Conservation (phyloP, 495 filamentous ascomycete genomes). For the Lophiotrema nucula region DNA sequence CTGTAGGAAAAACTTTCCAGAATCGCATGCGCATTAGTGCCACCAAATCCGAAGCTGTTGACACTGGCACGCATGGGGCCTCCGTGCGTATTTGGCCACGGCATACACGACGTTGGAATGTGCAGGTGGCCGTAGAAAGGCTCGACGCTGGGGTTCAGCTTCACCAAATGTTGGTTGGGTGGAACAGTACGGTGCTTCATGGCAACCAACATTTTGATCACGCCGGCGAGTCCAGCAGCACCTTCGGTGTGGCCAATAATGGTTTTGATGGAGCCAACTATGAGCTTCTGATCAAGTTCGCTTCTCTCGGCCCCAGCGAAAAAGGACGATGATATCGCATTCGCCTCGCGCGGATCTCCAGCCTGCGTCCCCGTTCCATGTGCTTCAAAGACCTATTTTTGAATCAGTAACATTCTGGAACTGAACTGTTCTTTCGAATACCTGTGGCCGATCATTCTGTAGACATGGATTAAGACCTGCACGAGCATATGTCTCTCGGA, state of each 20-base stretch:
- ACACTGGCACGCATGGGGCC: not conserved
- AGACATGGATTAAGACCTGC: not conserved
- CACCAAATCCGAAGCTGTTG: not conserved
- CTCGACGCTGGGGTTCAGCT: not conserved
- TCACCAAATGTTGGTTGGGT: not conserved
- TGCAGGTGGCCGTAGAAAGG: not conserved
- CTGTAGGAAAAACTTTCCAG: not conserved
- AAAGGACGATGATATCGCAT: not conserved
- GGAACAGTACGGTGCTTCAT: not conserved
- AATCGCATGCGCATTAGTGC: no score
- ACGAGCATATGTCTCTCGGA: not conserved
- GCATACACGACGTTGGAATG: not conserved
- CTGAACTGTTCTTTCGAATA: no score
- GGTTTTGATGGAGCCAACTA: conserved; percentile 19
- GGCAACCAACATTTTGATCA: conserved; percentile 40
- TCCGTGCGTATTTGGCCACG: not conserved
- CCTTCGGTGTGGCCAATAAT: conserved; percentile 39
- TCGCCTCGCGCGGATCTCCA: not conserved
- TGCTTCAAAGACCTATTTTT: no score
- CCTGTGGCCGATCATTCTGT: not conserved
- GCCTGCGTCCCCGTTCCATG: not conserved
- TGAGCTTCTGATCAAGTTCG: not conserved
- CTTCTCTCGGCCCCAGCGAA: not conserved
- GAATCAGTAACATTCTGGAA: no score
- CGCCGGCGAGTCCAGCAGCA: conserved; percentile 38